A percentile compares a stretch with the other conserved stretches of the same genome.
phyloP scores from a whole-genome alignment of 805 yeast species.

The Myxozyma vanderwaltii region DNA sequence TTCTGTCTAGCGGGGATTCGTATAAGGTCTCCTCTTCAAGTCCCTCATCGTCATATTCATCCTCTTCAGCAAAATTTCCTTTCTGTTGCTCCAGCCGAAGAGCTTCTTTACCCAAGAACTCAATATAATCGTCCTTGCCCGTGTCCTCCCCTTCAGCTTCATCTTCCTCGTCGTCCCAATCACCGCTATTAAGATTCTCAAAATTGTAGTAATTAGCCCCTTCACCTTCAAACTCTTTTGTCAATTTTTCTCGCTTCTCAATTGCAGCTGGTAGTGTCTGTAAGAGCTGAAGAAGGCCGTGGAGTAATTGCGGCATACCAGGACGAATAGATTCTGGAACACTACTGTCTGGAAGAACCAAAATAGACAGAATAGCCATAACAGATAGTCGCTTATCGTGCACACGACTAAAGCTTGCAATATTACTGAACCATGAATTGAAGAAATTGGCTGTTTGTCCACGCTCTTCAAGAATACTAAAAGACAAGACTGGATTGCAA shows the following conservation, averaged over 20 bases:
- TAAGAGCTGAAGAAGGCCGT: conserved; percentile 54
- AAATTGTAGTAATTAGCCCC: conserved; percentile 34
- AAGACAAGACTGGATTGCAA: conserved; percentile 58
- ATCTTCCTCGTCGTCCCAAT: conserved; percentile 39
- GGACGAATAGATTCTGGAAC: conserved; percentile 41
- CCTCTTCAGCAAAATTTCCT: conserved; percentile 2
- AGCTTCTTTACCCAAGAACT: conserved; percentile 28
- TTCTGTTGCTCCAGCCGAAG: conserved; percentile 9
- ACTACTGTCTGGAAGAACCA: conserved; percentile 42
- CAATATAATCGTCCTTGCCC: conserved; percentile 36
- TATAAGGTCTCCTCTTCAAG: conserved; percentile 80
- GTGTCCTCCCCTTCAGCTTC: conserved; percentile 42
- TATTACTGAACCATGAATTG: conserved; percentile 62
- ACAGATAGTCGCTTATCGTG: conserved; percentile 77
- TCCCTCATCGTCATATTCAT: conserved; percentile 40
- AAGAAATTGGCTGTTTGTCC: conserved; percentile 56
- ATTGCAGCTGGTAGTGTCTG: conserved; percentile 73
- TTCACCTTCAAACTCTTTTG: conserved; percentile 54
- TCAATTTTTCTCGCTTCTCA: conserved; percentile 60
- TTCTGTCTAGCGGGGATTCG: conserved; percentile 73
- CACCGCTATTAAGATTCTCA: conserved; percentile 37
- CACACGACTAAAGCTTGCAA: conserved; percentile 63
- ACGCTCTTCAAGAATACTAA: conserved; percentile 52
- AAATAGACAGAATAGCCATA: conserved; percentile 63
- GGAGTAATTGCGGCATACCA: conserved; percentile 51